Base-by-base conservation (phyloP, 2,329 filamentous ascomycete genomes). In the Botrytis aclada region DNA sequence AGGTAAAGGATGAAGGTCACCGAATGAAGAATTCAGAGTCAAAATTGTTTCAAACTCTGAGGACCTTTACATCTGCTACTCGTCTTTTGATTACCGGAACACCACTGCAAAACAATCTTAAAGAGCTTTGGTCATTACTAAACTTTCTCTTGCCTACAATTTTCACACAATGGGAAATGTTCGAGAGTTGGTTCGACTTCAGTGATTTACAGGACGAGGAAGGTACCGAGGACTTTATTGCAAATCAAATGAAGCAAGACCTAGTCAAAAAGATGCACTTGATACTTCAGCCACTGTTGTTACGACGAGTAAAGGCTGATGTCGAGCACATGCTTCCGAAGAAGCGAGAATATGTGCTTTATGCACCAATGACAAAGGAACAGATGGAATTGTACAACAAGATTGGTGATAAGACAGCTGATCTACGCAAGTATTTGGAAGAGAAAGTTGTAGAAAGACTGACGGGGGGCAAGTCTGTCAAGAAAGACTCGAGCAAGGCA, bases 1-100 rank as follows among this genome's bases (percentile, higher is more conserved):
- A 10, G 56, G 14, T 20, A 62, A 51, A 93, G 90, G 95, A 99
- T 77, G 96, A 99, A 83, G 96, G 96, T 0, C 96, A 99, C 80
- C 92, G 96, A 1, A 90, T 99, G 87, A 99, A 99, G 84, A 99
- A 99, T 76, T 92, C 97, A 75, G 95, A 98, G 67, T 97, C 95
- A 43, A 93, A 93, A 73, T 86, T 99, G 0, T 97, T 98, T 75
- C 92, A 93, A 65, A 94, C 97, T 77, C 84, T 99, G 0, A 90
- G 96, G 76, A 91, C 92, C 0, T 98, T 98, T 79, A 90, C 91
- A 37, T 98, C 95, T 0, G 94, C 95, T 0, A 98, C 97, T 58
- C 88, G 96, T 72, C 86, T 99, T 0, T 87, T 99, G 1, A 97
- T 99, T 47, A 98, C 96, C 0, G 96, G 96, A 14, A 99, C 96